Conservation (phyloP, 495 filamentous ascomycete genomes). For the Penicillium coprophilum region DNA sequence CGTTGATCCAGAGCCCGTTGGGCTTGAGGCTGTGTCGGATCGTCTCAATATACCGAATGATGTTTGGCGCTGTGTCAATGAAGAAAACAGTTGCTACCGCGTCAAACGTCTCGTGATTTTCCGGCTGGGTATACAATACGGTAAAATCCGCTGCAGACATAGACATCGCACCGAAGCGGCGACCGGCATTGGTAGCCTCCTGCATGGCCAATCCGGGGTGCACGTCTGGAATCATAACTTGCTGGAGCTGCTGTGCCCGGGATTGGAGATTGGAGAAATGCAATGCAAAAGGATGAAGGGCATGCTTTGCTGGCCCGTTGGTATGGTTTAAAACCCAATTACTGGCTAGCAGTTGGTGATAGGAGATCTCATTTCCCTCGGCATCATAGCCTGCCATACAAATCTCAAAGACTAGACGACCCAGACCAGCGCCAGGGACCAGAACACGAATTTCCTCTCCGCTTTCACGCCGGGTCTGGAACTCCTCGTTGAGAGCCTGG, state of each 20-base stretch:
- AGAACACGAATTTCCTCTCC: slow-evolving; percentile 60
- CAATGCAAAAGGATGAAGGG: slow-evolving; percentile 75
- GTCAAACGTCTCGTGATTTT: slow-evolving; percentile 64
- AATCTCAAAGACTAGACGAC: slow-evolving; percentile 83
- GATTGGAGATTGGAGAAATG: slow-evolving; percentile 76
- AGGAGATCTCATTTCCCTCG: slow-evolving; percentile 95
- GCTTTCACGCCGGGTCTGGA: slow-evolving; percentile 33
- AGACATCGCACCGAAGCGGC: slow-evolving; percentile 57
- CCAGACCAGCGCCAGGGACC: slow-evolving; percentile 87
- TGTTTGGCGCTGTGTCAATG: slow-evolving; percentile 92
- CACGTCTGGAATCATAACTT: slow-evolving; percentile 72
- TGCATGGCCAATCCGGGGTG: slow-evolving; percentile 62
- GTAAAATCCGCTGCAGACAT: slow-evolving; percentile 88
- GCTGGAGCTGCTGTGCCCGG: slow-evolving; percentile 67
- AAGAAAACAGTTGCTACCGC: slow-evolving; percentile 91
- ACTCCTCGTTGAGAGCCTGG: slow-evolving; percentile 56
- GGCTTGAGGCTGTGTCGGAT: slow-evolving; percentile 74
- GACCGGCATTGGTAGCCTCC: slow-evolving; percentile 26
- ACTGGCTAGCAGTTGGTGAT: slow-evolving; percentile 85
- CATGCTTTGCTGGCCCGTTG: slow-evolving; percentile 38
- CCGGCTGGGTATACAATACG: slow-evolving; percentile 63
- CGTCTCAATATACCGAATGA: slow-evolving; percentile 83
- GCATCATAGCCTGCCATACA: slow-evolving; percentile 68
- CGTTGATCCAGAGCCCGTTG: slow-evolving; percentile 82
- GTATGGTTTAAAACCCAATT: slow-evolving; percentile 86